Base-by-base conservation (phyloP, 345 rosid genomes). In the Dipteronia dyeriana region DNA sequence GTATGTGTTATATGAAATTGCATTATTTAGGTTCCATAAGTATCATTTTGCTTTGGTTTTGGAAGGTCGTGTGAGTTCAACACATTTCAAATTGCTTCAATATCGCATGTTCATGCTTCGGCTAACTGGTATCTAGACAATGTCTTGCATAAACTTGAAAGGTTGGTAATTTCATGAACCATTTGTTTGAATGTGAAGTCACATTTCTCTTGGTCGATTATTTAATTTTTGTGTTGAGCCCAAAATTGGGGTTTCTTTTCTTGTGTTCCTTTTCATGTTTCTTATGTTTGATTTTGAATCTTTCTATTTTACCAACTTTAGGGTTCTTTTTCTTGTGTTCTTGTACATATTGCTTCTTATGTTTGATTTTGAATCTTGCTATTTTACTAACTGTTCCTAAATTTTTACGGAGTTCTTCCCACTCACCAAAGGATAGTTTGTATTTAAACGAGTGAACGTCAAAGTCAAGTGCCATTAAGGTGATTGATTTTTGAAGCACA, bases 401-500 rank as follows among this genome's bases (percentile, higher is more conserved):
- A 26, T 72, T 10, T 70, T 10, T 70, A 62, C 82, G 90, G 98
- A 77, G 84, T 26, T 79, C 89, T 1, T 79, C 76, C 2, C 88
- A 89, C 7, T 87, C 91, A 16, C 87, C 87, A 4, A 86, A 85
- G 79, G 91, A 90, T 60, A 78, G 84, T 75, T 85, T 84, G 13
- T 90, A 85, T 72, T 72, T n/a, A 94, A 85, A 82, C 86, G 93
- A 83, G 83, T 94, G 75, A n/a, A n/a, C n/a, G n/a, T 97, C 98
- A 25, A 94, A 92, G 79, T 93, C 98, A 39, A 91, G 94, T 84
- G 90, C 95, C 34, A 89, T 93, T 68, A 93, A 93, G 76, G 88
- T 93, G 78, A 93, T 93, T 83, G 98, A 93, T 88, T 93, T 93
- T 88, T 97, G 98, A 16, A 93, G 98, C 75, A 93, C 98, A 60